Percentiles rank a stretch among this genome's conserved stretches.
phyloP scores from a whole-genome alignment of 106 monocot genomes.

The Allium fistulosum region DNA sequence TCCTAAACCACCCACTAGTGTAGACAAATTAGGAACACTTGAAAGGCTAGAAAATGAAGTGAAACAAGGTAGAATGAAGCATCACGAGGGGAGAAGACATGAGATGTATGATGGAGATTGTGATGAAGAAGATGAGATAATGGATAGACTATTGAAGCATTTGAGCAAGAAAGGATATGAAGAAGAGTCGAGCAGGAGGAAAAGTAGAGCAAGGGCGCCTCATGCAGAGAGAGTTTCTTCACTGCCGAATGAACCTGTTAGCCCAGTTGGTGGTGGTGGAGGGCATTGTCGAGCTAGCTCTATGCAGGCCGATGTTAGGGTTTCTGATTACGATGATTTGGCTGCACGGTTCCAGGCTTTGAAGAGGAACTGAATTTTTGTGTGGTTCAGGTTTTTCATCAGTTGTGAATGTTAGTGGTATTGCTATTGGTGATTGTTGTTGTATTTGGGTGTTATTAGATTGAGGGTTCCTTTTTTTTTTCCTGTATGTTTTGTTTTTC shows the following conservation, averaged over 20 bases:
- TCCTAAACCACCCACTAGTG: too few relatives aligned
- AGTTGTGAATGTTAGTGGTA: too few relatives aligned
- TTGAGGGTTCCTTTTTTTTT: too few relatives aligned
- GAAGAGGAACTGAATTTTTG: slow-evolving; percentile 22
- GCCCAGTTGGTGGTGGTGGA: not conserved
- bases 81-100: slow-evolving; percentile 5
- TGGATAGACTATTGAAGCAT: slow-evolving; percentile 54
- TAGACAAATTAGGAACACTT: not conserved
- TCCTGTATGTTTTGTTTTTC: too few relatives aligned
- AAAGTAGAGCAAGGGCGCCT: slow-evolving; percentile 12
- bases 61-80: not conserved
- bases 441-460: too few relatives aligned
- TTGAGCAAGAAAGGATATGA: slow-evolving; percentile 45
- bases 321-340: slow-evolving; percentile 51
- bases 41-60: not conserved
- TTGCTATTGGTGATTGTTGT: too few relatives aligned
- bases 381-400: too few relatives aligned
- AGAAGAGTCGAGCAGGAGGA: slow-evolving; percentile 6
- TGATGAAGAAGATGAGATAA: slow-evolving; percentile 38
- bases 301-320: slow-evolving; percentile 38
- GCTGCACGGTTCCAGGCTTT: slow-evolving; percentile 37
- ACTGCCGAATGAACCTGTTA: slow-evolving; percentile 16
- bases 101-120: slow-evolving; percentile 1
- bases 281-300: slow-evolving; percentile 27
- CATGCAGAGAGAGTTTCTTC: slow-evolving; percentile 25